phyloP scores from a whole-genome alignment of 768 basidiomycete species.

The Multifurca ochricompacta region DNA sequence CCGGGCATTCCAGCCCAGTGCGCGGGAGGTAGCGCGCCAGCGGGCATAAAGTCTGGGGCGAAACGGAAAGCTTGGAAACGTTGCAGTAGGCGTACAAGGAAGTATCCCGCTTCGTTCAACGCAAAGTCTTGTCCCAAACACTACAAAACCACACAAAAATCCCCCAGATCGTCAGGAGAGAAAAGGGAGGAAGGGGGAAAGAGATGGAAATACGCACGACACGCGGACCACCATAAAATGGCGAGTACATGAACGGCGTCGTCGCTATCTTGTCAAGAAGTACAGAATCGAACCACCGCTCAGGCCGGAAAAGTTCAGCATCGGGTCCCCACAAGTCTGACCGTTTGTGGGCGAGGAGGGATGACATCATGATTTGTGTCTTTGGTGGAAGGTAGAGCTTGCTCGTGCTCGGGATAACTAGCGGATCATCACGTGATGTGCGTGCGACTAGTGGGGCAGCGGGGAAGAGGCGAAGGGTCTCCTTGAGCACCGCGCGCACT shows the following conservation, averaged over 20 bases:
- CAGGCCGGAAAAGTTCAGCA: constrained; percentile 45
- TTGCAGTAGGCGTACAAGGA: constrained; percentile 48
- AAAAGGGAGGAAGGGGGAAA: background rate
- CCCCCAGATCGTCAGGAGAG: background rate
- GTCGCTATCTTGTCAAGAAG: constrained; percentile 44
- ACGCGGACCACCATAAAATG: constrained; percentile 61
- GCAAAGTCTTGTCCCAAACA: constrained; percentile 55
- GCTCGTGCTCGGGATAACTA: constrained; percentile 20
- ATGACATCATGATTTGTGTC: constrained; percentile 24
- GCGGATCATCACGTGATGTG: constrained; percentile 9
- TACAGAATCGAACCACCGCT: constrained; percentile 50
- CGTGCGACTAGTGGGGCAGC: constrained; percentile 15
- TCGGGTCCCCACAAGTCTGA: constrained; percentile 53
- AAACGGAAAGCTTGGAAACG: constrained; percentile 31
- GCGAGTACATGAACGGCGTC: constrained; percentile 63
- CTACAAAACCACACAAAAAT: background rate
- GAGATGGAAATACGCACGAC: constrained; percentile 26
- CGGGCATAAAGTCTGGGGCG: constrained; percentile 23
- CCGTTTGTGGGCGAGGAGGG: constrained; percentile 32
- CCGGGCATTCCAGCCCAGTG: constrained; percentile 16
- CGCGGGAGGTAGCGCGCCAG: constrained; percentile 22
- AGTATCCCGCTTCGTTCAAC: constrained; percentile 46
- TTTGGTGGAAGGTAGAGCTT: constrained; percentile 16
- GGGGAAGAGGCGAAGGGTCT: constrained; percentile 21
- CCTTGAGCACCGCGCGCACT: constrained; percentile 32